Evolutionary conservation across 495 filamentous ascomycete genomes (phyloP).

Genomic region (Collariella sp.): DNA sequence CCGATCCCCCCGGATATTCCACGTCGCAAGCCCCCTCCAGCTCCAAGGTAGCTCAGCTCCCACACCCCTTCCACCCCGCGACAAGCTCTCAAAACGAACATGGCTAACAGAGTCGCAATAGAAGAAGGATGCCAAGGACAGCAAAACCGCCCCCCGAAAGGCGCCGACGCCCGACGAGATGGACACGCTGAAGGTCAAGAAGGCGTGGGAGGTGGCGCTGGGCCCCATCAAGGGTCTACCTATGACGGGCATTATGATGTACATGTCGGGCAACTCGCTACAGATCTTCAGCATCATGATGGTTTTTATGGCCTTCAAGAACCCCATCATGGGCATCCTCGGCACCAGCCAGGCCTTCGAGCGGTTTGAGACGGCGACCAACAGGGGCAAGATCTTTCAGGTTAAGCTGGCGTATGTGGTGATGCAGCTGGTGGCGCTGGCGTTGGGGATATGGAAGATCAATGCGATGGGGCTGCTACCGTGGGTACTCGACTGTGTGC

Average conservation of each 20-base stretch:
- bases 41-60: constrained; percentile 43
- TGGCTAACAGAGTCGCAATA: constrained; percentile 15
- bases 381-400: constrained; percentile 55
- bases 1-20: constrained; percentile 83
- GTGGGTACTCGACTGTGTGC: constrained; percentile 4
- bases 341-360: constrained; percentile 71
- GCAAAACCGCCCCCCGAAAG: constrained; percentile 38
- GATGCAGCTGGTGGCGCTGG: constrained; percentile 77
- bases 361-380: constrained; percentile 81
- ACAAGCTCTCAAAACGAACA: too few relatives aligned
- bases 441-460: constrained; percentile 89
- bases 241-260: constrained; percentile 99
- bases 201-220: constrained; percentile 96
- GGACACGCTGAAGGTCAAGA: constrained; percentile 92
- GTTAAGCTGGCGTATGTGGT: constrained; percentile 81
- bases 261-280: constrained; percentile 98
- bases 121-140: constrained; percentile 40
- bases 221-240: constrained; percentile 90
- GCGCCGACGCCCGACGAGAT: constrained; percentile 68
- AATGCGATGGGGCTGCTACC: constrained; percentile 94
- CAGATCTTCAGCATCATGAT: constrained; percentile 99
- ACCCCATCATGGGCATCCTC: constrained; percentile 76
- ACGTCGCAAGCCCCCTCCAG: constrained; percentile 38
- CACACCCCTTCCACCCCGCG: neutral
- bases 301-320: constrained; percentile 98